phyloP scores from a whole-genome alignment of 2,329 filamentous ascomycete genomes.

The Aspergillus eucalypticola region DNA sequence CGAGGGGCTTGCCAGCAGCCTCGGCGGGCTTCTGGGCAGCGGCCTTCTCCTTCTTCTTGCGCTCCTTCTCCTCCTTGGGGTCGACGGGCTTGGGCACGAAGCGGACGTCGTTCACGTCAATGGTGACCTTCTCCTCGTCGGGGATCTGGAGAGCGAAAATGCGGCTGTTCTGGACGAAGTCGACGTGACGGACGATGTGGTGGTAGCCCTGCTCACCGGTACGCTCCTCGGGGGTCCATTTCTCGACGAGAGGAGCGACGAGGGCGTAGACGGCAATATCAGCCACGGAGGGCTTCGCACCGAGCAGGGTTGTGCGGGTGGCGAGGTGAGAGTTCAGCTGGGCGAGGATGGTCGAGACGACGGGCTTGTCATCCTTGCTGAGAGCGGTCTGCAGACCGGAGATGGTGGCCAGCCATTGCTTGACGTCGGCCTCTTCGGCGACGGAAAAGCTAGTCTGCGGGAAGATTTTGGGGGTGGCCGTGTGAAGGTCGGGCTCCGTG shows the following conservation, averaged over 20 bases:
- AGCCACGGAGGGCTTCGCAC: constrained; percentile 83
- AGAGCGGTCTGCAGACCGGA: constrained; percentile 63
- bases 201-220: constrained; percentile 88
- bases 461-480: constrained; percentile 64
- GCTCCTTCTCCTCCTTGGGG: constrained; percentile 93
- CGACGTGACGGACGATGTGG: constrained; percentile 85
- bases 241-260: constrained; percentile 72
- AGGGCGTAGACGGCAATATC: constrained; percentile 81
- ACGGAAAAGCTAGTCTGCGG: constrained; percentile 69
- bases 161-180: constrained; percentile 90
- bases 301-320: constrained; percentile 83
- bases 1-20: constrained; percentile 34
- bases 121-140: constrained; percentile 71
- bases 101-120: constrained; percentile 77
- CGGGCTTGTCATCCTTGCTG: constrained; percentile 53
- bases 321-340: constrained; percentile 85
- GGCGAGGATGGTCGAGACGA: constrained; percentile 66
- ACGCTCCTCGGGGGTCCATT: constrained; percentile 81
- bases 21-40: constrained; percentile 38
- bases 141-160: constrained; percentile 68
- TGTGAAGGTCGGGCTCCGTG: constrained; percentile 46
- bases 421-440: constrained; percentile 81
- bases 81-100: constrained; percentile 88
- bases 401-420: constrained; percentile 82
- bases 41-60: constrained; percentile 90